phyloP scores from a whole-genome alignment of 148 eudicot species.

The Cornus florida region DNA sequence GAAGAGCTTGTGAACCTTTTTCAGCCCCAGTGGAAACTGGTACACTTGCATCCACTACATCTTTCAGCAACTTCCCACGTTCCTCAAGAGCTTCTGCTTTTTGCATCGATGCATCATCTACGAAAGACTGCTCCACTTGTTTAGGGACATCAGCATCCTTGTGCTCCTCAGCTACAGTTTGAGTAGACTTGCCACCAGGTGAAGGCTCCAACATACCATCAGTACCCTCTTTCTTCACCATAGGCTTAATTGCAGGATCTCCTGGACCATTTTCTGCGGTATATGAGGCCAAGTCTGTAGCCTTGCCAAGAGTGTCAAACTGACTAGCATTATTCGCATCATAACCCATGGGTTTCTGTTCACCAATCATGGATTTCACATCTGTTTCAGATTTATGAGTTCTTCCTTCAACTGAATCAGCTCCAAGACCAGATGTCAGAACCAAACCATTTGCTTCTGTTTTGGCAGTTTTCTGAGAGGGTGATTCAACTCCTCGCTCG shows the following conservation, averaged over 20 bases:
- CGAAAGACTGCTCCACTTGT: slow-evolving; percentile 16
- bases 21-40: slow-evolving; percentile 15
- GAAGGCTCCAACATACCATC: slow-evolving; percentile 32
- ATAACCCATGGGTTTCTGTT: slow-evolving; percentile 26
- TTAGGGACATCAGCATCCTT: slow-evolving; percentile 24
- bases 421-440: slow-evolving; percentile 20
- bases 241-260: slow-evolving; percentile 27
- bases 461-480: slow-evolving; percentile 24
- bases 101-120: slow-evolving; percentile 16
- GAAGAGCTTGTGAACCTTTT: slow-evolving; percentile 25
- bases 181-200: slow-evolving; percentile 21
- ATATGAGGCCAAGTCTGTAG: slow-evolving; percentile 28
- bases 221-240: slow-evolving; percentile 25
- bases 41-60: slow-evolving; percentile 6
- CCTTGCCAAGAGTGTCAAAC: slow-evolving; percentile 20
- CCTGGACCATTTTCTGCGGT: slow-evolving; percentile 28
- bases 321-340: slow-evolving; percentile 11
- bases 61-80: slow-evolving; percentile 9
- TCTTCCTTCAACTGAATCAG: slow-evolving; percentile 29
- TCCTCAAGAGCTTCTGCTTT: background rate
- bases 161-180: slow-evolving; percentile 19
- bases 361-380: slow-evolving; percentile 18
- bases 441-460: slow-evolving; percentile 35
- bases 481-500: slow-evolving; percentile 25
- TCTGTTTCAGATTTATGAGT: slow-evolving; percentile 33